These are phyloP conservation scores for Diutina siamensis DNA, from an alignment of 1,139 yeast genomes.

Conservation along the genomic window DNA sequence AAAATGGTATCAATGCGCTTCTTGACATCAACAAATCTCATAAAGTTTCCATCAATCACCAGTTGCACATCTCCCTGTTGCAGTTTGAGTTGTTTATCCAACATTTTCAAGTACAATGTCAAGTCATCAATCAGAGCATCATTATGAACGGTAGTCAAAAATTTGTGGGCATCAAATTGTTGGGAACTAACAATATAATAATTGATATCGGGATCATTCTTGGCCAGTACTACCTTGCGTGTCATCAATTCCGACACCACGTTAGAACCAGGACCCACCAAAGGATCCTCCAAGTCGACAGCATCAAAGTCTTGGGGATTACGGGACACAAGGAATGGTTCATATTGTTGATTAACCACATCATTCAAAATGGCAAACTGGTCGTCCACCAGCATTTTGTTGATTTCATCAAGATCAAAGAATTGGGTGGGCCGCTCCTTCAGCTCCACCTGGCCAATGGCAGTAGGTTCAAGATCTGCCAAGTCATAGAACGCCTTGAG, in stretches of 20 bases:
- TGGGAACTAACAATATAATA: conserved; percentile 63
- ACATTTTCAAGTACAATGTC: conserved; percentile 38
- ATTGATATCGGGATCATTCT: conserved; percentile 31
- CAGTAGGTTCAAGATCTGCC: conserved; percentile 6
- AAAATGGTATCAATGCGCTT: conserved; percentile 34
- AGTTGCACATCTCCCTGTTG: conserved; percentile 57
- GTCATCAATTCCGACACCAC: conserved; percentile 31
- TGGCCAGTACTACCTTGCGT: conserved; percentile 24
- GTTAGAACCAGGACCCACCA: conserved; percentile 26
- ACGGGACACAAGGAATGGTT: conserved; percentile 6
- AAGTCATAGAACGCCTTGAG: conserved; percentile 10
- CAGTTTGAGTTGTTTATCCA: conserved; percentile 51
- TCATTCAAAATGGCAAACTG: conserved; percentile 8
- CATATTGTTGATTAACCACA: conserved; percentile 7
- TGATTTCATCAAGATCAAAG: conserved; percentile 7
- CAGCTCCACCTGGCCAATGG: not conserved
- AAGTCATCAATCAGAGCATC: conserved; percentile 60
- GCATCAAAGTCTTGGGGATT: conserved; percentile 7
- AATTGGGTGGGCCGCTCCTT: conserved; percentile 3
- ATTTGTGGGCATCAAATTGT: conserved; percentile 58
- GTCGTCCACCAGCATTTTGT: conserved; percentile 6
- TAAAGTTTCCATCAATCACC: conserved; percentile 64
- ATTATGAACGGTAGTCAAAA: conserved; percentile 57
- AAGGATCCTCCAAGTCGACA: conserved; percentile 34
- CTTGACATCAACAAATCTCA: conserved; percentile 67